phyloP scores from a whole-genome alignment of 2,329 filamentous ascomycete species.

The Colletotrichum musae region DNA sequence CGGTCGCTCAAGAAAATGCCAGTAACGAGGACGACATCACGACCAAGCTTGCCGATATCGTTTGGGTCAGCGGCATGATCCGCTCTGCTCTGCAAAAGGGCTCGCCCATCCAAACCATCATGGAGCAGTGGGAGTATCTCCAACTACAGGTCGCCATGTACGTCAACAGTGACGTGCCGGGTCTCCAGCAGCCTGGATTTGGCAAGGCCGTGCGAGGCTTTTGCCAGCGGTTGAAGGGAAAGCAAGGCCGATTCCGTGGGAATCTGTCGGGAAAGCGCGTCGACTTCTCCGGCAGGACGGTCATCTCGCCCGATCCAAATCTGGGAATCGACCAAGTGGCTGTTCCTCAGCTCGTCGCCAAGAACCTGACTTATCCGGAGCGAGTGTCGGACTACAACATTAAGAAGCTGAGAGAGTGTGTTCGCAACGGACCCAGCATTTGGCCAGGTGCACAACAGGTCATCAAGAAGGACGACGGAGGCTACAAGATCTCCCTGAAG shows the following conservation, averaged over 20 bases:
- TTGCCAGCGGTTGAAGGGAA: constrained; percentile 95
- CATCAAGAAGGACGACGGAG: constrained; percentile 73
- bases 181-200: constrained; percentile 88
- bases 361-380: constrained; percentile 96
- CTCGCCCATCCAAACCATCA: constrained; percentile 87
- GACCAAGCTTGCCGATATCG: constrained; percentile 96
- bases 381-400: constrained; percentile 88
- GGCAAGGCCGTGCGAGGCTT: constrained; percentile 94
- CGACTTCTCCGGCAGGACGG: constrained; percentile 96
- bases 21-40: constrained; percentile 98
- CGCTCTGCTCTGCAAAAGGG: constrained; percentile 86
- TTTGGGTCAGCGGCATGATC: constrained; percentile 91
- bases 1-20: constrained; percentile 91
- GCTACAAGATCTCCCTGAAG: constrained; percentile 81
- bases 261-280: constrained; percentile 98
- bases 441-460: constrained; percentile 93
- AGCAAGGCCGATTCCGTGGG: constrained; percentile 96
- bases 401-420: constrained; percentile 80
- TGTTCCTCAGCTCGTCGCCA: constrained; percentile 91
- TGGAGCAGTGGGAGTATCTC: constrained; percentile 98
- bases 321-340: constrained; percentile 94
- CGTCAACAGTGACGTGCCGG: constrained; percentile 96
- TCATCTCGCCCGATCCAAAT: constrained; percentile 98
- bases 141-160: constrained; percentile 97
- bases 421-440: constrained; percentile 81